Conservation (phyloP, 306 rosid genomes). For the Datisca glomerata region DNA sequence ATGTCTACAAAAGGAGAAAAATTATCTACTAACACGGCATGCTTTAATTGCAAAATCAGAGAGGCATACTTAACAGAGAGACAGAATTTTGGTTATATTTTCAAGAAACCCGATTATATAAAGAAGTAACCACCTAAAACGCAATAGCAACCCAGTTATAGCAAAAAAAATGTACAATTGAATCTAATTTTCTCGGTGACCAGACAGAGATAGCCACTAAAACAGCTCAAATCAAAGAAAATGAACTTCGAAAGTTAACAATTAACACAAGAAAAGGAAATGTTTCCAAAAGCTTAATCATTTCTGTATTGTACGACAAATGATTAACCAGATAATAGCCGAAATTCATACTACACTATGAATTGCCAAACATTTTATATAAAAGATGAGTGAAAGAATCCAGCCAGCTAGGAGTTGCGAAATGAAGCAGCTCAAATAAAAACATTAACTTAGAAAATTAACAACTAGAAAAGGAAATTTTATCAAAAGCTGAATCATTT, state of each 20-base stretch:
- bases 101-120: neutral
- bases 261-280: no score
- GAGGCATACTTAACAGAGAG: neutral
- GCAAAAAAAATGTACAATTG: neutral
- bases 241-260: no score
- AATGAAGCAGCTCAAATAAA: no score
- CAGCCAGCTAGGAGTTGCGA: neutral
- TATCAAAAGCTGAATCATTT: no score
- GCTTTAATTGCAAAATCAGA: neutral
- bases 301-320: no score
- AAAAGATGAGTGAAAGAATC: neutral
- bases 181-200: neutral
- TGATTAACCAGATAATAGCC: neutral
- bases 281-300: no score
- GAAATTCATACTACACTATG: neutral
- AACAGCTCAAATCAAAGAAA: no score
- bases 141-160: neutral
- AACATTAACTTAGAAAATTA: no score
- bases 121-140: neutral
- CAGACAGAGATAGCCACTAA: no score
- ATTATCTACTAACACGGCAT: neutral
- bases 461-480: no score
- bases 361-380: neutral
- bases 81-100: neutral
- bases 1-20: conserved; percentile 29